Percentiles rank a stretch among this genome's conserved stretches.
Conservation (phyloP, 1,284 basidiomycete genomes). For the Apiotrichum mycotoxinovorans region DNA sequence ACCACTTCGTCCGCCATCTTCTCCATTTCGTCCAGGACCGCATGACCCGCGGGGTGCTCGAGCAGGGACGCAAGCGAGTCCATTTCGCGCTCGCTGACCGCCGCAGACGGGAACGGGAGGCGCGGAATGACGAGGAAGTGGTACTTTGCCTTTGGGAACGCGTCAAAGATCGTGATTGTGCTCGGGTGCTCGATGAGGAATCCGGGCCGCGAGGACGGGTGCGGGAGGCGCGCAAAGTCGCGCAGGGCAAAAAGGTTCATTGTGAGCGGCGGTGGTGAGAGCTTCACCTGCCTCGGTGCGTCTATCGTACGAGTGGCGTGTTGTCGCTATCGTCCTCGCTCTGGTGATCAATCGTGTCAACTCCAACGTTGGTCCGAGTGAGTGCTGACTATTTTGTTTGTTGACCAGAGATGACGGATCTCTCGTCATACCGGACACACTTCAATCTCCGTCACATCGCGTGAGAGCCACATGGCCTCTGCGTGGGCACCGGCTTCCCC, state of each 20-base stretch:
- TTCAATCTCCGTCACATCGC: too few relatives aligned
- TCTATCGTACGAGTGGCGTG: too few relatives aligned
- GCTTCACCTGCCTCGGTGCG: too few relatives aligned
- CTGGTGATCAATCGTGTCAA: too few relatives aligned
- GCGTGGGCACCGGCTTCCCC: too few relatives aligned
- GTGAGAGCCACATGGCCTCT: too few relatives aligned
- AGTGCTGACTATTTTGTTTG: too few relatives aligned
- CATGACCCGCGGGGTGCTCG: conserved; percentile 49
- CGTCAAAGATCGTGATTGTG: conserved; percentile 75
- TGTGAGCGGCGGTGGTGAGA: not conserved
- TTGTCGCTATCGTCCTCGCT: too few relatives aligned
- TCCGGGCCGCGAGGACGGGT: conserved; percentile 59
- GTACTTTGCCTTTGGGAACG: conserved; percentile 76
- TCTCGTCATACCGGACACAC: too few relatives aligned
- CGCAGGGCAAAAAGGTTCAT: conserved; percentile 57
- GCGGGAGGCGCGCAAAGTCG: conserved; percentile 58
- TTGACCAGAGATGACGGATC: too few relatives aligned
- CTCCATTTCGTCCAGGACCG: conserved; percentile 59
- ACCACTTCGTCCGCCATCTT: conserved; percentile 59
- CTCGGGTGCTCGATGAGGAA: conserved; percentile 61
- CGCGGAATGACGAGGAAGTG: conserved; percentile 78
- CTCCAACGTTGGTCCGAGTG: too few relatives aligned
- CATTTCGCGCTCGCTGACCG: conserved; percentile 50
- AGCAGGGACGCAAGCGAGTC: conserved; percentile 63
- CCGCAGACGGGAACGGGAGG: conserved; percentile 39